Percentiles rank a stretch among this genome's conserved stretches.
Conservation (phyloP, 2,329 filamentous ascomycete genomes). For the Fusarium paranaense region DNA sequence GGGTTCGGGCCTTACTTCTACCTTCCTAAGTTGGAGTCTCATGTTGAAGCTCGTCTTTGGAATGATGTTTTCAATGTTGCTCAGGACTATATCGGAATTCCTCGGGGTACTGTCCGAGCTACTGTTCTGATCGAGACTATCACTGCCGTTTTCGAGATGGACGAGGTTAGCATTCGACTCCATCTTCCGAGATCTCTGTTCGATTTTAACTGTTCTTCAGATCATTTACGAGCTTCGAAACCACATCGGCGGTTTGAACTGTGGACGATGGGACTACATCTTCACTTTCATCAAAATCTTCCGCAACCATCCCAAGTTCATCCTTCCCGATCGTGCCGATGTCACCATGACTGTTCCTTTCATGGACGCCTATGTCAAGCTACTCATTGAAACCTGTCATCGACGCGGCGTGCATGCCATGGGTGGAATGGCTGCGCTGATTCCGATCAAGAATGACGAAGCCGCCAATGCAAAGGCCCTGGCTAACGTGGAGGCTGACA, state of each 20-base stretch:
- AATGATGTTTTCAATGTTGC: slow-evolving; percentile 97
- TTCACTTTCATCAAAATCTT: slow-evolving; percentile 99
- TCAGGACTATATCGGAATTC: slow-evolving; percentile 92
- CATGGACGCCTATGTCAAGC: slow-evolving; percentile 96
- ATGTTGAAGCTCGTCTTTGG: slow-evolving; percentile 97
- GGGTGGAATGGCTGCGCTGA: slow-evolving; percentile 98
- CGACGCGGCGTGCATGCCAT: slow-evolving; percentile 97
- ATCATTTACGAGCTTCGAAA: slow-evolving; percentile 99
- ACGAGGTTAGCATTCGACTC: slow-evolving; percentile 64
- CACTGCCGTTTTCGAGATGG: slow-evolving; percentile 98
- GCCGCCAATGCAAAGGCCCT: slow-evolving; percentile 93
- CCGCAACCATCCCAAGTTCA: slow-evolving; percentile 91
- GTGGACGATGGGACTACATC: slow-evolving; percentile 99
- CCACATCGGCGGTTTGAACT: slow-evolving; percentile 96
- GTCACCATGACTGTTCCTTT: slow-evolving; percentile 99
- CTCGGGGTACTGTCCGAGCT: slow-evolving; percentile 89
- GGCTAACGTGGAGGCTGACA: slow-evolving; percentile 92
- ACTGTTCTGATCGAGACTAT: slow-evolving; percentile 99
- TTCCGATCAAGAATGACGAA: slow-evolving; percentile 96
- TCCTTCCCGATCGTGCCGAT: slow-evolving; percentile 90
- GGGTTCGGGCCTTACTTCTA: slow-evolving; percentile 97
- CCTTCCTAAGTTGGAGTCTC: slow-evolving; percentile 97
- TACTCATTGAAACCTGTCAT: slow-evolving; percentile 98
- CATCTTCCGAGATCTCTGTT: no score
- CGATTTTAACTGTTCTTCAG: slow-evolving; percentile 39